Percentiles rank a stretch among this genome's conserved stretches.
phyloP scores from a whole-genome alignment of 2,329 filamentous ascomycete genomes.

The Fusarium mangiferae region DNA sequence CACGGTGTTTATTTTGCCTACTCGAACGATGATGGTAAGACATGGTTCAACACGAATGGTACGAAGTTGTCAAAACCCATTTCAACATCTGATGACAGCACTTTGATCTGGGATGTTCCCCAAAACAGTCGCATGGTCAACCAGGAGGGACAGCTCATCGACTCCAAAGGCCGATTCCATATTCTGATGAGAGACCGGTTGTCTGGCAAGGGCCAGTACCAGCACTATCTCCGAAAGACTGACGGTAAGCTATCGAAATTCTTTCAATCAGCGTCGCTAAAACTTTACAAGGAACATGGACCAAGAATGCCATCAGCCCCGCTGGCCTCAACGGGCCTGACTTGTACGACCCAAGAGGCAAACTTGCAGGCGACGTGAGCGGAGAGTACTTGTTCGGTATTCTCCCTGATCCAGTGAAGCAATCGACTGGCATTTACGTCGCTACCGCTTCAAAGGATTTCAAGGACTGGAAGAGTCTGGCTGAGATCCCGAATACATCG shows the following conservation, averaged over 20 bases:
- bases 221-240: constrained; percentile 20
- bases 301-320: constrained; percentile 23
- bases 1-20: constrained; percentile 33
- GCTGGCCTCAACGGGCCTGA: constrained; percentile 24
- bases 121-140: constrained; percentile 36
- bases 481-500: constrained; percentile 19
- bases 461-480: constrained; percentile 20
- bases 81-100: constrained; percentile 14
- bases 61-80: constrained; percentile 12
- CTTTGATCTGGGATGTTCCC: constrained; percentile 22
- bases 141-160: constrained; percentile 23
- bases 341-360: constrained; percentile 27
- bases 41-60: constrained; percentile 26
- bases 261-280: fast-evolving
- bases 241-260: background rate
- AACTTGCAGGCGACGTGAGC: constrained; percentile 19
- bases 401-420: constrained; percentile 4
- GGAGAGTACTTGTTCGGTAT: constrained; percentile 23
- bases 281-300: background rate
- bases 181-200: constrained; percentile 30
- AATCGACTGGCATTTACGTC: constrained; percentile 10
- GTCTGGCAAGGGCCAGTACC: constrained; percentile 16
- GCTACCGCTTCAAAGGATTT: constrained; percentile 5
- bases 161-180: constrained; percentile 20
- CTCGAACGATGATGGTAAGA: constrained; percentile 28